phyloP scores from a whole-genome alignment of 2,329 filamentous ascomycete genomes.

The Alternaria novae-zelandiae region DNA sequence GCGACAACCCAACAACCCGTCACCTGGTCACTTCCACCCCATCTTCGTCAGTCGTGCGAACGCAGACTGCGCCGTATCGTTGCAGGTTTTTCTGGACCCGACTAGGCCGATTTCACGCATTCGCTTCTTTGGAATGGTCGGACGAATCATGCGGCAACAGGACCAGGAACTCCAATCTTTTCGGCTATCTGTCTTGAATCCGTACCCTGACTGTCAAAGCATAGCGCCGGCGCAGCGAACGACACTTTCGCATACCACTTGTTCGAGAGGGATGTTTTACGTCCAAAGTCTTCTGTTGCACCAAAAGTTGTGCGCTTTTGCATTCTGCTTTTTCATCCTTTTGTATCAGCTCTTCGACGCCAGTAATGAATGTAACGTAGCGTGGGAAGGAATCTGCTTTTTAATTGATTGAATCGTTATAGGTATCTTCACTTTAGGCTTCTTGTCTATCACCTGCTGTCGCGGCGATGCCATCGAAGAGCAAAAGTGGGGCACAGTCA shows the following conservation, averaged over 20 bases:
- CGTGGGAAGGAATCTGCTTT: conserved; percentile 26
- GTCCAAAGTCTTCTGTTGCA: neutral
- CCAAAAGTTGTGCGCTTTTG: neutral
- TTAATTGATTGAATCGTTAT: neutral
- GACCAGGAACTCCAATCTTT: neutral
- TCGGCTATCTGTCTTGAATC: neutral
- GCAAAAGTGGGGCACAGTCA: neutral
- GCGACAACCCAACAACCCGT: conserved; percentile 19
- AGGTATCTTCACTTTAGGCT: neutral
- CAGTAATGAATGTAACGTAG: conserved; percentile 32
- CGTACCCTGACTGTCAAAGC: neutral
- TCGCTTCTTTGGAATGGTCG: neutral
- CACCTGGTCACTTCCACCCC: conserved; percentile 1
- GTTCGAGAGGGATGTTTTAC: neutral
- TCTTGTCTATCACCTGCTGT: neutral
- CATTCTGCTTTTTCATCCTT: neutral
- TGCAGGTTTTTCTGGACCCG: neutral
- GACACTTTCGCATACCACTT: neutral
- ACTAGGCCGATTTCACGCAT: neutral
- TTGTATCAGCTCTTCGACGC: neutral
- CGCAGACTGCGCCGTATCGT: neutral
- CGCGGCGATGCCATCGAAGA: neutral
- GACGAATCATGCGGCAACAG: neutral
- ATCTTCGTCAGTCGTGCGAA: neutral
- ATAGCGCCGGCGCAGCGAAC: neutral